Conservation (phyloP, 2,329 filamentous ascomycete species). For the Colletotrichum sp. region DNA sequence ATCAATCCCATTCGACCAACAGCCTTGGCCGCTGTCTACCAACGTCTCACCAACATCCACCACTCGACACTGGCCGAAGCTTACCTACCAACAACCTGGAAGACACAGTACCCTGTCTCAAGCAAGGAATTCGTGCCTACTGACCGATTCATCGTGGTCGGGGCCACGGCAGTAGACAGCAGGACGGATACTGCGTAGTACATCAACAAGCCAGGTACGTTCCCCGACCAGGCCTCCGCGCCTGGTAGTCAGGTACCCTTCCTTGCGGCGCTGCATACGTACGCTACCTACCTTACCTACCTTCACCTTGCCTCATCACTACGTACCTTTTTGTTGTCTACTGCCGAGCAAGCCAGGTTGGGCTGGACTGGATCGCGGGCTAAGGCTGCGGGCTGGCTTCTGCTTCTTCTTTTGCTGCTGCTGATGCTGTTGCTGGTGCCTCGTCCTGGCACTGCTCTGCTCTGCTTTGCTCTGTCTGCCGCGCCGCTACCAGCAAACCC, state of each 20-base stretch:
- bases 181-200: background rate
- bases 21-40: background rate
- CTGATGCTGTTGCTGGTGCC: background rate
- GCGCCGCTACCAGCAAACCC: conserved; percentile 3
- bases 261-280: background rate
- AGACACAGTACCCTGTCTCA: background rate
- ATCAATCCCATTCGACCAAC: background rate
- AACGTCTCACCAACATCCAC: background rate
- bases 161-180: background rate
- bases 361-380: background rate
- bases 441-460: background rate
- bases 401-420: background rate
- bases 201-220: conserved; percentile 3
- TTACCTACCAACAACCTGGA: background rate
- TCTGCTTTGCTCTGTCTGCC: background rate
- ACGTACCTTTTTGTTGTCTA: background rate
- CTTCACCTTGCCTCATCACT: background rate
- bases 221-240: background rate
- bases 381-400: background rate
- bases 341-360: background rate
- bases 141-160: conserved; percentile 8
- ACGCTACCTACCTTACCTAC: background rate
- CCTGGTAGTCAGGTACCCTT: background rate
- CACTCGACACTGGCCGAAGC: background rate
- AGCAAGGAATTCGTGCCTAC: background rate